Evolutionary conservation across 164 flowering plant species (phyloP).

Genomic region (Magnolia sinica): DNA sequence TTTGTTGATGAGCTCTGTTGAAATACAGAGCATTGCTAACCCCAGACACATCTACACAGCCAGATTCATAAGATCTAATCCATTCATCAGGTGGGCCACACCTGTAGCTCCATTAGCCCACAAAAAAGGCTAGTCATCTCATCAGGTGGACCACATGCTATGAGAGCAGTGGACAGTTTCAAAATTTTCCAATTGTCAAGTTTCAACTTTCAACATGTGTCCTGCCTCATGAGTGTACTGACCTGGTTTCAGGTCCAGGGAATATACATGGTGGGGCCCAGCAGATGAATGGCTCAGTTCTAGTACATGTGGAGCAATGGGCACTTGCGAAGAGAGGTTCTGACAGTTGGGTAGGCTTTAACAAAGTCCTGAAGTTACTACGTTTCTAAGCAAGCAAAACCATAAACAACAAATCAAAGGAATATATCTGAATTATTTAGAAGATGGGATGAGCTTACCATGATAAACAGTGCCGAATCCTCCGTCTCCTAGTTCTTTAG

Average conservation of each 20-base stretch:
- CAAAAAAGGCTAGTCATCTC: too few species aligned
- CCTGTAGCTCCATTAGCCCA: too few species aligned
- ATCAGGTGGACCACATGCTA: too few species aligned
- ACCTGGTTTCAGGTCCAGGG: too few species aligned
- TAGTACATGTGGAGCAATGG: neutral
- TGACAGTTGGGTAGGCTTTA: neutral
- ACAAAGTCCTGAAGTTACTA: neutral
- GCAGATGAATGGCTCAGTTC: neutral
- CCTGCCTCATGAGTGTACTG: too few species aligned
- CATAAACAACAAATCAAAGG: neutral
- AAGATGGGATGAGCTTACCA: slow-evolving; percentile 19
- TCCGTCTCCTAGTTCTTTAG: slow-evolving; percentile 37
- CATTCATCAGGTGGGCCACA: too few species aligned
- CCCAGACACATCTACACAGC: neutral
- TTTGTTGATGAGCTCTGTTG: too few species aligned
- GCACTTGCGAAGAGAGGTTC: neutral
- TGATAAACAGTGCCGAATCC: slow-evolving; percentile 37
- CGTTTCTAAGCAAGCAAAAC: neutral
- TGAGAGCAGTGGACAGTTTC: too few species aligned
- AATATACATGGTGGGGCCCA: neutral
- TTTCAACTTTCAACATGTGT: too few species aligned
- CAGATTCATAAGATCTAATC: too few species aligned
- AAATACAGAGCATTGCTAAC: neutral
- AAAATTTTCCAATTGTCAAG: too few species aligned
- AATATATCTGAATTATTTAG: neutral